These are phyloP conservation scores for Fusarium subglutinans DNA, from an alignment of 2,329 filamentous ascomycete genomes.

Conservation along the genomic window DNA sequence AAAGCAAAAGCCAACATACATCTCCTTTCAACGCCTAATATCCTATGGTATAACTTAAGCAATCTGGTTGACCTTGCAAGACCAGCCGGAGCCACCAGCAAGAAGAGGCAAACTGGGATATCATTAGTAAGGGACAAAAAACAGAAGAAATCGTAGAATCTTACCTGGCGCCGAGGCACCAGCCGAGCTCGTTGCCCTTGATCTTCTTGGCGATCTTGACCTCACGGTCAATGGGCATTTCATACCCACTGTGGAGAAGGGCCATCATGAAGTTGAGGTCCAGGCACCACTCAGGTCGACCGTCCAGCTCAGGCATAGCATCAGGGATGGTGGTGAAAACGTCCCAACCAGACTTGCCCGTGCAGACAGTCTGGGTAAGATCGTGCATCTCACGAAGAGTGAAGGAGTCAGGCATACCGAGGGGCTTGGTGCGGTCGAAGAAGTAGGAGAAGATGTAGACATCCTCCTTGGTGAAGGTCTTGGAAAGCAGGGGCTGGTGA, in stretches of 20 bases:
- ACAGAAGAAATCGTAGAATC: constrained; percentile 40
- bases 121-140: constrained; percentile 24
- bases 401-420: constrained; percentile 99
- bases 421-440: constrained; percentile 90
- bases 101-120: constrained; percentile 79
- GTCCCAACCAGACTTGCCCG: constrained; percentile 80
- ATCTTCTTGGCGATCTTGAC: constrained; percentile 99
- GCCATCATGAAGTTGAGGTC: constrained; percentile 97
- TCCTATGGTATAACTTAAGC: constrained; percentile 54
- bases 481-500: constrained; percentile 89
- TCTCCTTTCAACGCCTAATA: constrained; percentile 40
- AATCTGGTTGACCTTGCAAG: constrained; percentile 84
- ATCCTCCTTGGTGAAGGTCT: constrained; percentile 92
- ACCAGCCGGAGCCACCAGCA: constrained; percentile 84
- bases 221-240: constrained; percentile 96
- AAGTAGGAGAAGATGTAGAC: constrained; percentile 99
- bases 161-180: constrained; percentile 96
- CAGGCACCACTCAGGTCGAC: constrained; percentile 88
- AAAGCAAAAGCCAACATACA: constrained; percentile 35
- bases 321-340: constrained; percentile 79
- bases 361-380: constrained; percentile 84
- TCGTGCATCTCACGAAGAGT: constrained; percentile 90
- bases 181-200: constrained; percentile 94
- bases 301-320: constrained; percentile 81
- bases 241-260: constrained; percentile 92